phyloP scores from a whole-genome alignment of 179 eudicot genomes.

The Amaranthus tricolor region DNA sequence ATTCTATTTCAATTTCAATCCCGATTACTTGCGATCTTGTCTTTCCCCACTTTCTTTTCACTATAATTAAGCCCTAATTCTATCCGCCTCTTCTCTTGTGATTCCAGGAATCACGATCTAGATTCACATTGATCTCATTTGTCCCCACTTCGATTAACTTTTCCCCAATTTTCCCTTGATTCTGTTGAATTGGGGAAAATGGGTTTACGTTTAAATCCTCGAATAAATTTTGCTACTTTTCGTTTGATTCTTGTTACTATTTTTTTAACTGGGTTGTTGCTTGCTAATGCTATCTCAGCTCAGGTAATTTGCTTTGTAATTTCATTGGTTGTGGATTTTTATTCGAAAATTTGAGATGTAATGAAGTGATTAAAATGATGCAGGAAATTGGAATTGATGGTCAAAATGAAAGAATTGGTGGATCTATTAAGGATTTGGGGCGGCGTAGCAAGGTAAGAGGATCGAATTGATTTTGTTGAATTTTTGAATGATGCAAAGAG shows the following conservation, averaged over 20 bases:
- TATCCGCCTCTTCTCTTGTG: neutral
- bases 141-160: neutral
- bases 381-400: constrained; percentile 46
- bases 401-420: constrained; percentile 27
- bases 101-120: constrained; percentile 18
- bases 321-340: neutral
- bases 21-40: neutral
- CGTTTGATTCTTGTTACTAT: constrained; percentile 4
- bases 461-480: neutral
- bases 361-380: constrained; percentile 2
- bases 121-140: constrained; percentile 19
- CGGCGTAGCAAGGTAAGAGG: constrained; percentile 64
- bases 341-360: neutral
- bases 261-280: constrained; percentile 13
- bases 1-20: neutral
- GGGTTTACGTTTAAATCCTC: constrained; percentile 31
- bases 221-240: constrained; percentile 10
- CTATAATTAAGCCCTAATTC: neutral
- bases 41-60: neutral
- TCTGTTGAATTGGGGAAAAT: constrained; percentile 4
- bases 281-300: constrained; percentile 30
- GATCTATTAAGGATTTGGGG: constrained; percentile 56
- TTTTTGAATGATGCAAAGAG: neutral
- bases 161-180: neutral
- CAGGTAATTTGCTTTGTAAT: constrained; percentile 30